Evolutionary conservation across 73 alveolate species (phyloP).

Genomic region (Stentor coeruleus): DNA sequence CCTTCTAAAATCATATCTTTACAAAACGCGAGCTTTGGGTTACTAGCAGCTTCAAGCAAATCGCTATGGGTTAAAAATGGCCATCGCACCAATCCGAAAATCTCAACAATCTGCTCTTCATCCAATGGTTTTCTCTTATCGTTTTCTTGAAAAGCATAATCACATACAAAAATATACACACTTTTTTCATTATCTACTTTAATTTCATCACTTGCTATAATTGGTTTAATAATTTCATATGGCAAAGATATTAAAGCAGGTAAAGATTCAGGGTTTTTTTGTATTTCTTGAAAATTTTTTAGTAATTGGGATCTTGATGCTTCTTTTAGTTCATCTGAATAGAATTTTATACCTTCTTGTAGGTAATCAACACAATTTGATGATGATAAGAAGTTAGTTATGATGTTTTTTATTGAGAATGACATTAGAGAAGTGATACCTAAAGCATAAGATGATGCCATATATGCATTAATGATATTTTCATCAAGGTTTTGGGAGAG

Average conservation of each 20-base stretch:
- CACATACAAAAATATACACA: constrained; percentile 39
- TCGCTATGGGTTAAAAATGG: constrained; percentile 60
- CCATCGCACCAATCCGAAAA: constrained; percentile 50
- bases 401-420: not conserved
- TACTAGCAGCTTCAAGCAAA: constrained; percentile 46
- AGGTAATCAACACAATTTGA: not conserved
- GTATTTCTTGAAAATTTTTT: not conserved
- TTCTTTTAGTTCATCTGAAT: not conserved
- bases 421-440: not conserved
- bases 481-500: not conserved
- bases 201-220: constrained; percentile 46
- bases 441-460: not conserved
- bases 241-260: constrained; percentile 15
- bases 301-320: not conserved
- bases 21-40: constrained; percentile 46
- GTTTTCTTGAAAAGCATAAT: constrained; percentile 36
- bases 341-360: constrained; percentile 3
- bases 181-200: constrained; percentile 36
- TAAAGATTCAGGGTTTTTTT: not conserved
- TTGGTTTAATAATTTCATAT: constrained; percentile 36
- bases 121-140: constrained; percentile 36
- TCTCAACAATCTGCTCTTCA: constrained; percentile 46
- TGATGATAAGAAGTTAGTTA: not conserved
- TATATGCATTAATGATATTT: not conserved
- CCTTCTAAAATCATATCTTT: constrained; percentile 58